Conservation (phyloP, 202 grass and related monocot genomes). For the Brachypodium distachyon region DNA sequence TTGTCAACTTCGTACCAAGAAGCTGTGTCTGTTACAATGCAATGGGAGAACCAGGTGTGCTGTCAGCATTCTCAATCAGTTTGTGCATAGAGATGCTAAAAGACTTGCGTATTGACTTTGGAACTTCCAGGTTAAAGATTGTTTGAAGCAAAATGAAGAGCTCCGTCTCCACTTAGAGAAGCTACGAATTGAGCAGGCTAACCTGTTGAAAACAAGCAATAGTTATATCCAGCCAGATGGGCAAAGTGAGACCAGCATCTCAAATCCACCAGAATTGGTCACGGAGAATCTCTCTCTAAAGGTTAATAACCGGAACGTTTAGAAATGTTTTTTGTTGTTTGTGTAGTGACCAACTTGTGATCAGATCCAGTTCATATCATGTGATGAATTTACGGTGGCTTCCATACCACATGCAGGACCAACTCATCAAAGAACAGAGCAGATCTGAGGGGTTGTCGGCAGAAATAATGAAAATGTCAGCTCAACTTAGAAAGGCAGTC, state of each 20-base stretch:
- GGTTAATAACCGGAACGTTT: constrained; percentile 31
- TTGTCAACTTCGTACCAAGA: constrained; percentile 72
- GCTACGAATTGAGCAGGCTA: constrained; percentile 57
- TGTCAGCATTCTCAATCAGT: neutral
- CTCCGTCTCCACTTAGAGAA: constrained; percentile 57
- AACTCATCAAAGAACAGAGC: constrained; percentile 66
- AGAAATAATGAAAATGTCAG: constrained; percentile 80
- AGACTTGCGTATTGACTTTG: neutral
- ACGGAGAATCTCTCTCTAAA: constrained; percentile 61
- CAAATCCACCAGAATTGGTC: constrained; percentile 34
- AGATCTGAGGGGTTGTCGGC: constrained; percentile 55
- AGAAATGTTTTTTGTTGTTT: neutral
- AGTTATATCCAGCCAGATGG: constrained; percentile 30
- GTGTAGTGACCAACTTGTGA: neutral
- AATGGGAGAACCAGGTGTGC: constrained; percentile 91
- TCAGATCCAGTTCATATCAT: constrained; percentile 3
- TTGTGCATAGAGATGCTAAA: neutral
- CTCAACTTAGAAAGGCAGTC: constrained; percentile 64
- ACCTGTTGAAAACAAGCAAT: constrained; percentile 35
- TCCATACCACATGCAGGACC: constrained; percentile 39
- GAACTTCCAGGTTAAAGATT: constrained; percentile 76
- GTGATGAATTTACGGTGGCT: neutral
- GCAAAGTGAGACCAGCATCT: constrained; percentile 38
- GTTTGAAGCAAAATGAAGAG: constrained; percentile 89
- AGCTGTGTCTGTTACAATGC: constrained; percentile 49